phyloP scores from a whole-genome alignment of 129 eudicot genomes.

The Kitagawia praeruptora region DNA sequence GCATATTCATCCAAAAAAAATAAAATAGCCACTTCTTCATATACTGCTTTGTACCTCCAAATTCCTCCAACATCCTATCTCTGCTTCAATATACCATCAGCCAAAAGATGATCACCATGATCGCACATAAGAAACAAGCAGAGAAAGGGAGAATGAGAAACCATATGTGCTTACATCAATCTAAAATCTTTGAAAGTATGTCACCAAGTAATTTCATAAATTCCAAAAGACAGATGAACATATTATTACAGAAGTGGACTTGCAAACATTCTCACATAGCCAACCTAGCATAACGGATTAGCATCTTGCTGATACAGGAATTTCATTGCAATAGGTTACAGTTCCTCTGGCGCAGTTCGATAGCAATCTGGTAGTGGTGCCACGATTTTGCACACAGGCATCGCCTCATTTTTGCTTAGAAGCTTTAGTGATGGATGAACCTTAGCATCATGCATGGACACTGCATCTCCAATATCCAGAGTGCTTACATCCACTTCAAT shows the following conservation, averaged over 20 bases:
- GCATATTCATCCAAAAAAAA: neutral
- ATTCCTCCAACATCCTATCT: neutral
- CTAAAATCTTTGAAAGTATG: neutral
- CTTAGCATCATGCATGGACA: slow-evolving; percentile 44
- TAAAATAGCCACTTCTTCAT: too few relatives aligned
- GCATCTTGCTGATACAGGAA: neutral
- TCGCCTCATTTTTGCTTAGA: slow-evolving; percentile 53
- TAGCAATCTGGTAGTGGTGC: slow-evolving; percentile 32
- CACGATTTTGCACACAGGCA: slow-evolving; percentile 70
- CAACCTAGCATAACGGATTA: neutral
- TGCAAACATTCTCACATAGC: neutral
- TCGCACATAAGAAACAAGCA: neutral
- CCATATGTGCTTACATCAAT: neutral
- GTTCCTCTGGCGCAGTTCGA: slow-evolving; percentile 2
- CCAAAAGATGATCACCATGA: neutral
- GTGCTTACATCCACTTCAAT: slow-evolving; percentile 81
- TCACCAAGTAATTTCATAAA: neutral
- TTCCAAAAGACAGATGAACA: neutral
- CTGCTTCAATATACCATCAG: neutral
- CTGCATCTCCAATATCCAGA: slow-evolving; percentile 71
- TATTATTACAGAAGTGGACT: neutral
- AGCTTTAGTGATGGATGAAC: slow-evolving; percentile 79
- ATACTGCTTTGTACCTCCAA: neutral
- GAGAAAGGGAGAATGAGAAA: neutral
- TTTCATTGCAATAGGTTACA: neutral